phyloP scores from a whole-genome alignment of 23 red algal species.

The Rhodosorus marinus region DNA sequence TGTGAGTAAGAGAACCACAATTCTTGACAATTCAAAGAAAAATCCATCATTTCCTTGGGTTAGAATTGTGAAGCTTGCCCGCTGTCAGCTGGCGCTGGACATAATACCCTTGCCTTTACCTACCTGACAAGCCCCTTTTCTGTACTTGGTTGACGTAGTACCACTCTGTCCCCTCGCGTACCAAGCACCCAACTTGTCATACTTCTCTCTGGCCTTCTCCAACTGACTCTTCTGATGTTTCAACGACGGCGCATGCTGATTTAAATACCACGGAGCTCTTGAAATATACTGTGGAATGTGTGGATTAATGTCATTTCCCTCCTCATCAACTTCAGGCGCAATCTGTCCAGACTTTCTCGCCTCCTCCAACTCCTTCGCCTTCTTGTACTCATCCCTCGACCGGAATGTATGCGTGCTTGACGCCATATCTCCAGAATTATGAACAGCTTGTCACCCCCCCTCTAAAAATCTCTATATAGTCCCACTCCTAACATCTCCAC shows the following conservation, averaged over 20 bases:
- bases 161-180: conserved; percentile 31
- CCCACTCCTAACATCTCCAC: no score
- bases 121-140: no score
- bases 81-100: no score
- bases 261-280: conserved; percentile 71
- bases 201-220: conserved; percentile 19
- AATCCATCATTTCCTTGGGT: no score
- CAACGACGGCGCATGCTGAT: conserved; percentile 24
- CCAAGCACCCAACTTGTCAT: conserved; percentile 40
- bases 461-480: no score
- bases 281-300: conserved; percentile 93
- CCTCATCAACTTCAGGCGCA: conserved; percentile 54
- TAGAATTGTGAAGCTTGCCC: no score
- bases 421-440: conserved; percentile 42
- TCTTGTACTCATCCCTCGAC: conserved; percentile 61
- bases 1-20: conserved; percentile 68
- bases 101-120: no score
- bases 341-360: conserved; percentile 59
- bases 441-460: no score
- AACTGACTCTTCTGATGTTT: conserved; percentile 70
- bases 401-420: conserved; percentile 25
- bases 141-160: neutral
- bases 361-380: conserved; percentile 68
- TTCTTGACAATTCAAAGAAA: no score
- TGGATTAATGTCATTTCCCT: conserved; percentile 84